These are phyloP conservation scores for Aureobasidium sp. DNA, from an alignment of 2,329 filamentous ascomycete genomes.

Conservation along the genomic window DNA sequence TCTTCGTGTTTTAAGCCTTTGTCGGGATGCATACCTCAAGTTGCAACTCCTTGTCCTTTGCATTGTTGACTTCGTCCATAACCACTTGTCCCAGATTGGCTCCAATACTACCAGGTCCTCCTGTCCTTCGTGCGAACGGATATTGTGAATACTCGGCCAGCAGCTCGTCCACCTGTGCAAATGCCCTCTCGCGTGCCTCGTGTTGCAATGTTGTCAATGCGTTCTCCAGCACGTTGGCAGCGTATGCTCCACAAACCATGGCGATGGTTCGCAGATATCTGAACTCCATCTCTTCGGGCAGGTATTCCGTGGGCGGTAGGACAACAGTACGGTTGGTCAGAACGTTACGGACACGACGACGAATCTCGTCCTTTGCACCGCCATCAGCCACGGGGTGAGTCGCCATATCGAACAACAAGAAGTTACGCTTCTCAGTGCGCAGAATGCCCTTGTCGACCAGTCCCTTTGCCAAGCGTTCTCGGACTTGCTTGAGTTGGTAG, in stretches of 20 bases:
- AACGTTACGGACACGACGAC: conserved; percentile 83
- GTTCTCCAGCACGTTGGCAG: conserved; percentile 96
- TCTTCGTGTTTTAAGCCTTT: not conserved
- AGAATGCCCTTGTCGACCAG: conserved; percentile 98
- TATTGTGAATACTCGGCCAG: conserved; percentile 95
- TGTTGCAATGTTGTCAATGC: conserved; percentile 90
- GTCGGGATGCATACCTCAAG: conserved; percentile 62
- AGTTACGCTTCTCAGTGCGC: conserved; percentile 98
- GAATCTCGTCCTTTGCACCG: conserved; percentile 95
- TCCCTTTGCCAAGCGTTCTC: conserved; percentile 92
- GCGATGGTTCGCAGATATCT: conserved; percentile 83
- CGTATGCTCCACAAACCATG: conserved; percentile 97
- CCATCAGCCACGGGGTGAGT: conserved; percentile 95
- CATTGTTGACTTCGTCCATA: conserved; percentile 74
- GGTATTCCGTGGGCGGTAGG: conserved; percentile 75
- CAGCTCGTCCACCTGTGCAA: conserved; percentile 93
- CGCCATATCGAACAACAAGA: conserved; percentile 99
- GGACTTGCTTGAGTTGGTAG: conserved; percentile 98
- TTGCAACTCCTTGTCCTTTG: conserved; percentile 91
- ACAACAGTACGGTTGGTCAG: conserved; percentile 92
- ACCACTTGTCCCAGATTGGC: conserved; percentile 87
- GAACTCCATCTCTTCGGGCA: conserved; percentile 92
- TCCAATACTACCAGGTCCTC: conserved; percentile 74
- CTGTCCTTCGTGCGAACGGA: conserved; percentile 79
- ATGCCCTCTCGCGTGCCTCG: conserved; percentile 87